Conservation (phyloP, 2,329 filamentous ascomycete species). For the Penicillium sp. region DNA sequence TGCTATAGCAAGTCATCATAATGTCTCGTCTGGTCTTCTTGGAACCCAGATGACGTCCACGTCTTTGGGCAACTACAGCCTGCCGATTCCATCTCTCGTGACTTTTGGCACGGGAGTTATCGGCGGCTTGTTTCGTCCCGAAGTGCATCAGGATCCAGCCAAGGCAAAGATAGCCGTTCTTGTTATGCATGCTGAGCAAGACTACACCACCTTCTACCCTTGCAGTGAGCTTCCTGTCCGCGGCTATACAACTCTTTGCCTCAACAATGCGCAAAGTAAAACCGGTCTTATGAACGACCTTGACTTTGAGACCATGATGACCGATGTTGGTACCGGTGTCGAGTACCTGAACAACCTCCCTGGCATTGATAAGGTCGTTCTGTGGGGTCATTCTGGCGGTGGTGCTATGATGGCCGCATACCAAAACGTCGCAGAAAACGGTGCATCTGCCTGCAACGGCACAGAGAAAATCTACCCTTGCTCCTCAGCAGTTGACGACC, state of each 20-base stretch:
- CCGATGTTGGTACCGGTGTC: slow-evolving; percentile 9
- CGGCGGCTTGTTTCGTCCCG: neutral
- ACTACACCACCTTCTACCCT: slow-evolving; percentile 16
- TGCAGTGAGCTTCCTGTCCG: slow-evolving; percentile 16
- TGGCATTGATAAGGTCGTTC: slow-evolving; percentile 49
- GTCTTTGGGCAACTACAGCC: neutral
- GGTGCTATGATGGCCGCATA: slow-evolving; percentile 21
- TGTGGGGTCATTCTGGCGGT: slow-evolving; percentile 51
- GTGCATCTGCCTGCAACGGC: slow-evolving; percentile 16
- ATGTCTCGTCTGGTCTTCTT: no score
- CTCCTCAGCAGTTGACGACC: slow-evolving; percentile 8
- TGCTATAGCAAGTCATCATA: no score
- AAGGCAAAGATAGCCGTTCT: slow-evolving; percentile 13
- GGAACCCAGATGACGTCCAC: no score
- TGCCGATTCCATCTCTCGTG: neutral
- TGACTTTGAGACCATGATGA: slow-evolving; percentile 18
- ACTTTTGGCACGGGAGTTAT: neutral
- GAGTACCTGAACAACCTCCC: slow-evolving; percentile 15
- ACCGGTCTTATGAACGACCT: slow-evolving; percentile 14
- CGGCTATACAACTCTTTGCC: slow-evolving; percentile 19
- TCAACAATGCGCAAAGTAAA: slow-evolving; percentile 18
- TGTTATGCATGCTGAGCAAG: slow-evolving; percentile 18
- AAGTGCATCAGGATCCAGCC: neutral
- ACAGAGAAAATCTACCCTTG: slow-evolving; percentile 21
- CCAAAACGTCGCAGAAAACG: slow-evolving; percentile 23